A percentile compares a stretch with the other conserved stretches of the same genome.
phyloP scores from a whole-genome alignment of 2,329 filamentous ascomycete genomes.

The Nigrospora sphaerica region DNA sequence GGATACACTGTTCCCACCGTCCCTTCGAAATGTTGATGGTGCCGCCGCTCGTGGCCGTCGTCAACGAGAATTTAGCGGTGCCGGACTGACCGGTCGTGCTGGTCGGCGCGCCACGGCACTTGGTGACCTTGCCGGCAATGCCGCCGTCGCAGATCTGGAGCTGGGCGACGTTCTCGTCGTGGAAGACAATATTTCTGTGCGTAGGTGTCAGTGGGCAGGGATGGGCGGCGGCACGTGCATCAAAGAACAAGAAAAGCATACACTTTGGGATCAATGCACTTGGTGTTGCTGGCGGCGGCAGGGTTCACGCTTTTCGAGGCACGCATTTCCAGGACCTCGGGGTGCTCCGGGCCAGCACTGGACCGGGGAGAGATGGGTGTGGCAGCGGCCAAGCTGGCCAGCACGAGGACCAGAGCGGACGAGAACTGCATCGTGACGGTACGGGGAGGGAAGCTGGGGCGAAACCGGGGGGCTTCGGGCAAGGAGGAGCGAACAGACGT shows the following conservation, averaged over 20 bases:
- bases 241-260: slow-evolving; percentile 16
- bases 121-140: slow-evolving; percentile 36
- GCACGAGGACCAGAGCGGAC: slow-evolving; percentile 20
- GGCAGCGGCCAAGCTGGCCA: slow-evolving; percentile 24
- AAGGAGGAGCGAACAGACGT: too few species aligned
- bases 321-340: slow-evolving; percentile 35
- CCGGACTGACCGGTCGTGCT: slow-evolving; percentile 37
- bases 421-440: slow-evolving; percentile 16
- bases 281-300: slow-evolving; percentile 29
- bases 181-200: slow-evolving; percentile 33
- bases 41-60: slow-evolving; percentile 30
- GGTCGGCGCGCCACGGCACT: slow-evolving; percentile 36
- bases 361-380: slow-evolving; percentile 27
- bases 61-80: slow-evolving; percentile 40
- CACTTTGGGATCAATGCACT: slow-evolving; percentile 32
- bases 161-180: slow-evolving; percentile 41
- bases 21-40: slow-evolving; percentile 47
- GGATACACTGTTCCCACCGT: slow-evolving; percentile 46
- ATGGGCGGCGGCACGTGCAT: not conserved
- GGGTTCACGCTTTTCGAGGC: slow-evolving; percentile 30
- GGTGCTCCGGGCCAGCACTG: slow-evolving; percentile 32
- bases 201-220: not conserved
- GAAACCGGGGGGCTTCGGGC: too few species aligned
- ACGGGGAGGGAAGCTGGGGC: not conserved
- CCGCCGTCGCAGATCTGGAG: slow-evolving; percentile 41